phyloP scores from a whole-genome alignment of 768 basidiomycete genomes.

The Pleurotus platypus region DNA sequence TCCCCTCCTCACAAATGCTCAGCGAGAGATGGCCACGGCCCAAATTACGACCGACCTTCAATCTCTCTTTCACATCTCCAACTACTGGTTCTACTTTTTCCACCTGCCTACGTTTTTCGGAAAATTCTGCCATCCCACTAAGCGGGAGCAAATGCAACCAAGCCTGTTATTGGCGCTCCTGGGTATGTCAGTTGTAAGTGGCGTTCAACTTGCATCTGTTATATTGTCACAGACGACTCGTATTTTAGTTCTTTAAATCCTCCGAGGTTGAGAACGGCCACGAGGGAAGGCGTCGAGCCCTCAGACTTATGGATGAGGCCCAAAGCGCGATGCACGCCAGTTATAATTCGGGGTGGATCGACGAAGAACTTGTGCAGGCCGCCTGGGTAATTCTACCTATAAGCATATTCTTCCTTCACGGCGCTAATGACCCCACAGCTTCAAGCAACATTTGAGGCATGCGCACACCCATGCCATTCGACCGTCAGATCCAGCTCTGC shows the following conservation, averaged over 20 bases:
- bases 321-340: conserved; percentile 71
- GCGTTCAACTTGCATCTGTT: not conserved
- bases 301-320: conserved; percentile 63
- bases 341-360: conserved; percentile 66
- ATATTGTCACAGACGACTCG: too few species aligned
- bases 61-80: conserved; percentile 60
- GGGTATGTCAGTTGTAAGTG: conserved; percentile 45
- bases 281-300: conserved; percentile 50
- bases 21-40: conserved; percentile 44
- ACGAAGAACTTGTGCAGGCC: conserved; percentile 70
- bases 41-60: conserved; percentile 54
- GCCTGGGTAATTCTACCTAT: conserved; percentile 54
- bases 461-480: conserved; percentile 61
- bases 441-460: conserved; percentile 69
- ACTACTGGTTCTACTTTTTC: conserved; percentile 73
- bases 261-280: conserved; percentile 53
- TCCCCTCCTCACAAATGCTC: conserved; percentile 30
- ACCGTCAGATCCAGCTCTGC: conserved; percentile 51
- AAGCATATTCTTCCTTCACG: not conserved
- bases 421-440: conserved; percentile 34
- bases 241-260: conserved; percentile 52
- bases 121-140: conserved; percentile 51
- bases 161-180: conserved; percentile 60
- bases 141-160: conserved; percentile 60
- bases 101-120: conserved; percentile 67